These are phyloP conservation scores for Collariella sp. DNA, from an alignment of 495 filamentous ascomycete genomes.

Conservation along the genomic window DNA sequence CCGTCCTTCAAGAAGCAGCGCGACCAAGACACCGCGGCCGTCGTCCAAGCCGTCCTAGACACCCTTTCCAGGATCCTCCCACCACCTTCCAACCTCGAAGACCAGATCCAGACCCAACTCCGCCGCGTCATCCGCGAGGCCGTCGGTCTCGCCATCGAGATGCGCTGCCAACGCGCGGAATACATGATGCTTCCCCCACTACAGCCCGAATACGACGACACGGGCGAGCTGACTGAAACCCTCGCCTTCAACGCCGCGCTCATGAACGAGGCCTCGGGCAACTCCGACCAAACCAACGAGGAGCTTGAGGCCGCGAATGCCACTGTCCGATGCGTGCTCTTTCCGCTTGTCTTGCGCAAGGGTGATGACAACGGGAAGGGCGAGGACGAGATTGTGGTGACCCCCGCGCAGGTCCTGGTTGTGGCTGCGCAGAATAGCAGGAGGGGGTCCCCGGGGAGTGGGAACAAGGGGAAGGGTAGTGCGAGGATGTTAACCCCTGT, in stretches of 20 bases:
- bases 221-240: constrained; percentile 75
- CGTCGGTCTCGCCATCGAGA: constrained; percentile 82
- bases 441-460: background rate
- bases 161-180: constrained; percentile 91
- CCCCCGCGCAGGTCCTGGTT: constrained; percentile 84
- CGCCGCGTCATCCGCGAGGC: constrained; percentile 74
- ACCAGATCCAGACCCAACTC: constrained; percentile 67
- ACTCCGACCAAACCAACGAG: constrained; percentile 51
- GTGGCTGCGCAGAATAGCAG: background rate
- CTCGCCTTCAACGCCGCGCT: constrained; percentile 71
- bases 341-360: constrained; percentile 90
- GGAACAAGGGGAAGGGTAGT: constrained; percentile 5
- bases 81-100: constrained; percentile 64
- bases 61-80: constrained; percentile 73
- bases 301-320: constrained; percentile 67
- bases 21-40: constrained; percentile 77
- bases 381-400: constrained; percentile 87
- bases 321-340: constrained; percentile 80
- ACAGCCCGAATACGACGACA: constrained; percentile 89
- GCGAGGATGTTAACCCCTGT: constrained; percentile 19
- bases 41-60: constrained; percentile 74
- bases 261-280: constrained; percentile 86
- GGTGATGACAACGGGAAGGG: constrained; percentile 78
- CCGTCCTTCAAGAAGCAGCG: constrained; percentile 66
- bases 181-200: constrained; percentile 95